Percentiles rank a stretch among this genome's conserved stretches.
Evolutionary conservation across 2,329 filamentous ascomycete species (phyloP).

Genomic region (Pseudogymnoascus sp.): DNA sequence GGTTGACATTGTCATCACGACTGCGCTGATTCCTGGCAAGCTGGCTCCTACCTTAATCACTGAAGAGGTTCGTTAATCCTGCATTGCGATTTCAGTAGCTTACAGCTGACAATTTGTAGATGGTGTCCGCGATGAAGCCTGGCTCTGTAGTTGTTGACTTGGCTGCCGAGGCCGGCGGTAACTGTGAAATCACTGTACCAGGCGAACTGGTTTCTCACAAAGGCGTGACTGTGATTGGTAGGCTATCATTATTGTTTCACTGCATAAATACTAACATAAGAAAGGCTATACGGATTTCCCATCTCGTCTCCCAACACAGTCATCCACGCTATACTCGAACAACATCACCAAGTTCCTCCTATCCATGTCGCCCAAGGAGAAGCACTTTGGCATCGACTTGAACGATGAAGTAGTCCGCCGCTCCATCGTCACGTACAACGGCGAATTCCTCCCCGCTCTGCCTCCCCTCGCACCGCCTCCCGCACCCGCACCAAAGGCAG

Average conservation of each 20-base stretch:
- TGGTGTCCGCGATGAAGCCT: conserved; percentile 64
- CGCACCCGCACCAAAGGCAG: conserved; percentile 41
- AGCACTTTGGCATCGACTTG: conserved; percentile 72
- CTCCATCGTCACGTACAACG: conserved; percentile 73
- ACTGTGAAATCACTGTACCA: conserved; percentile 74
- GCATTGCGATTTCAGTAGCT: not conserved
- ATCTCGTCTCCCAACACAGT: conserved; percentile 78
- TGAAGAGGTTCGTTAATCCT: conserved; percentile 42
- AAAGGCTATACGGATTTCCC: conserved; percentile 78
- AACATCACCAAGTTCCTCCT: conserved; percentile 86
- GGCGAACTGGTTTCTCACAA: conserved; percentile 65
- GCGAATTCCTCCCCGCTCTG: conserved; percentile 67
- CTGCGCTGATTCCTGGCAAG: conserved; percentile 80
- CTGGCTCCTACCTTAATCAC: conserved; percentile 80
- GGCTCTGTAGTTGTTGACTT: conserved; percentile 84
- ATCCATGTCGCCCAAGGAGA: conserved; percentile 71
- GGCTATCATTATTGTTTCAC: conserved; percentile 19
- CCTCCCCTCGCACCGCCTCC: conserved; percentile 60
- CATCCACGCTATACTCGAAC: conserved; percentile 85
- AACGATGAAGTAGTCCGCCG: conserved; percentile 80
- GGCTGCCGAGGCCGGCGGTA: conserved; percentile 80
- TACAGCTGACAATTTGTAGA: conserved; percentile 41
- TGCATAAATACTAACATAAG: conserved; percentile 20
- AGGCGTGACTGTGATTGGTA: conserved; percentile 78
- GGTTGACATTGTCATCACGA: conserved; percentile 89